phyloP scores from a whole-genome alignment of 176 grass and related monocot genomes.

The Eragrostis curvula region DNA sequence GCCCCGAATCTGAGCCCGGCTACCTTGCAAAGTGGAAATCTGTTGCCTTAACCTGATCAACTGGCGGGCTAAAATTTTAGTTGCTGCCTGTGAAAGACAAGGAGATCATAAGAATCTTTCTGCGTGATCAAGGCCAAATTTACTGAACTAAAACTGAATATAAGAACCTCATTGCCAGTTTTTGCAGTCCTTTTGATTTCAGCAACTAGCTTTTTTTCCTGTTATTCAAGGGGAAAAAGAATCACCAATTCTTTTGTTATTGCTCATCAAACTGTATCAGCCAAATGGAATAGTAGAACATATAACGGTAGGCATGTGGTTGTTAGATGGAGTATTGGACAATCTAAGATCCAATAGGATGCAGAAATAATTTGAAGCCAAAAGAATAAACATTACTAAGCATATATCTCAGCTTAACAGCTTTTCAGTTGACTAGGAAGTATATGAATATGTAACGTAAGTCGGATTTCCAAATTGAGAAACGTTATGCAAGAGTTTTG shows the following conservation, averaged over 20 bases:
- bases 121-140: neutral
- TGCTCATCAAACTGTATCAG: constrained; percentile 26
- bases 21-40: constrained; percentile 94
- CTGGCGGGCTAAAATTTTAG: constrained; percentile 84
- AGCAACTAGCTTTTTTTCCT: constrained; percentile 92
- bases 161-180: constrained; percentile 91
- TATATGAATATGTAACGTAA: constrained; percentile 7
- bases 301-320: neutral
- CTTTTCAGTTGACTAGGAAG: constrained; percentile 17
- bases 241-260: neutral
- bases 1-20: constrained; percentile 84
- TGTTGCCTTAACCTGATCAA: constrained; percentile 94
- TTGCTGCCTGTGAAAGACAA: constrained; percentile 70
- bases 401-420: constrained; percentile 22
- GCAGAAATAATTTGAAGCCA: neutral
- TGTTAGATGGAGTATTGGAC: neutral
- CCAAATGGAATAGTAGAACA: constrained; percentile 16
- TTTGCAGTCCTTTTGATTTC: constrained; percentile 99
- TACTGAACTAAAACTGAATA: constrained; percentile 26
- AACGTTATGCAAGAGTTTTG: neutral
- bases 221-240: constrained; percentile 38
- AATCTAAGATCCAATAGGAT: constrained; percentile 18
- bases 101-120: constrained; percentile 9
- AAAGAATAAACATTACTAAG: too few species aligned
- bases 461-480: neutral